Base-by-base conservation (phyloP, 2,329 filamentous ascomycete genomes). In the Penicillium expansum region DNA sequence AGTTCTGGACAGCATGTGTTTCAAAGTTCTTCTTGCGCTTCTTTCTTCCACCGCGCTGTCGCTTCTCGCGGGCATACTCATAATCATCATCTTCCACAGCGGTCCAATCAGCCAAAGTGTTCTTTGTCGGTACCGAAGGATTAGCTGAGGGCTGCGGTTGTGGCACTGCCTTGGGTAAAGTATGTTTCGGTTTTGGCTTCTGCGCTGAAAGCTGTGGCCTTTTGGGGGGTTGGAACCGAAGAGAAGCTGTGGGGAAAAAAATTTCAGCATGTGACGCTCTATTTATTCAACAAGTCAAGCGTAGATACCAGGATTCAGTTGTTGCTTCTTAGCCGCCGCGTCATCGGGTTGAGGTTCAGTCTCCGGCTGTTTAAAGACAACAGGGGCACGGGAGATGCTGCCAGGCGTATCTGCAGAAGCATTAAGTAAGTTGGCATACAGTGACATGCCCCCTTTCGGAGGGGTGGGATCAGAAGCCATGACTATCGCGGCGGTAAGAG, bases 171-270 rank as follows among this genome's bases (percentile, higher is more conserved):
- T 82, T 85, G 44, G 80, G 78, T 52, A 89, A 83, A 52, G 79
- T 74, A 6, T 83, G 76, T 70, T 92, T 93, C 37, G 81, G 69
- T 67, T 86, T 86, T 41, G 82, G 73, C 71, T 83, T 86, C 79
- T 86, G 76, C 69, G 73, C 69, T 74, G 83, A 70, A 77, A 88
- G 66, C 67, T 91, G 86, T 24, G 90, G 90, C 59, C 90, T 85
- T 68, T 90, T 90, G 63, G 92, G 92, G 50, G 91, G 91, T 73
- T 95, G 91, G 78, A 96, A 96, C 73, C 89, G 88, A 61, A 95
- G 81, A 68, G 89, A 85, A 73, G 83, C 80, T 83, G 74, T 56
- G 61, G 22, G 57, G 57, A 49, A 45, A 56, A 55, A 37, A 58
- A 52, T 57, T 43, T 53, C 48, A 38, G n/a, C n/a, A n/a, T 39